Conservation (phyloP, 192 early-diverging fungal species). For the Backusella westeae region DNA sequence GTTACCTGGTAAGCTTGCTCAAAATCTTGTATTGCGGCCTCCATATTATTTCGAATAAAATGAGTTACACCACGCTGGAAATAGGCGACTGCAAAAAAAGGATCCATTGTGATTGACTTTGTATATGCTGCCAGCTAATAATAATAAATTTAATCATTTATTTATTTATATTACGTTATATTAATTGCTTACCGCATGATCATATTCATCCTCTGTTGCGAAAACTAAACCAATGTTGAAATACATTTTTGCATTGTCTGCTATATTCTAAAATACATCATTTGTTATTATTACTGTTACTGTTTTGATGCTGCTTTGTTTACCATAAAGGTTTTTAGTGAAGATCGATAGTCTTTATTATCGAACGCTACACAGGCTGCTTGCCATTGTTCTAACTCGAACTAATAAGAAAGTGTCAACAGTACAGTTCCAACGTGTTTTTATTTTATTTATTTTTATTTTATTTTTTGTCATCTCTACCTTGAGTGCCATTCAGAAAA, state of each 20-base stretch:
- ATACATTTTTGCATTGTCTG: slow-evolving; percentile 91
- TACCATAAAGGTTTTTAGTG: slow-evolving; percentile 72
- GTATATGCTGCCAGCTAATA: slow-evolving; percentile 73
- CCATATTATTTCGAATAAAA: slow-evolving; percentile 69
- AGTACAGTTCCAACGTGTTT: neutral
- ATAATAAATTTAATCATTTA: slow-evolving; percentile 10
- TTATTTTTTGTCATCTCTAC: slow-evolving; percentile 1
- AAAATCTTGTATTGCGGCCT: slow-evolving; percentile 75
- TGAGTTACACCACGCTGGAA: slow-evolving; percentile 87
- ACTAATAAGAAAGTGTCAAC: slow-evolving; percentile 36
- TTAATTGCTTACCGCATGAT: slow-evolving; percentile 73
- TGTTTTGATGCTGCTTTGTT: slow-evolving; percentile 12
- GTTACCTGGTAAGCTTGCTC: slow-evolving; percentile 71
- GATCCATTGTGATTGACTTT: slow-evolving; percentile 75
- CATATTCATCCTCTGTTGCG: slow-evolving; percentile 70
- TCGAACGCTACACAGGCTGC: slow-evolving; percentile 77
- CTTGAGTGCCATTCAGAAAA: slow-evolving; percentile 26
- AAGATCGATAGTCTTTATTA: slow-evolving; percentile 60
- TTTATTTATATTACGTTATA: slow-evolving; percentile 2
- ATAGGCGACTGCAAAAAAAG: slow-evolving; percentile 88
- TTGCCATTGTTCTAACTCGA: slow-evolving; percentile 82
- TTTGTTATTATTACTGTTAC: neutral
- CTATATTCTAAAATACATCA: slow-evolving; percentile 56
- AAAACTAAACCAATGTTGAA: slow-evolving; percentile 91
- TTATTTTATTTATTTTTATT: neutral